phyloP scores from a whole-genome alignment of 2,329 filamentous ascomycete genomes.

The Ustulina deusta region DNA sequence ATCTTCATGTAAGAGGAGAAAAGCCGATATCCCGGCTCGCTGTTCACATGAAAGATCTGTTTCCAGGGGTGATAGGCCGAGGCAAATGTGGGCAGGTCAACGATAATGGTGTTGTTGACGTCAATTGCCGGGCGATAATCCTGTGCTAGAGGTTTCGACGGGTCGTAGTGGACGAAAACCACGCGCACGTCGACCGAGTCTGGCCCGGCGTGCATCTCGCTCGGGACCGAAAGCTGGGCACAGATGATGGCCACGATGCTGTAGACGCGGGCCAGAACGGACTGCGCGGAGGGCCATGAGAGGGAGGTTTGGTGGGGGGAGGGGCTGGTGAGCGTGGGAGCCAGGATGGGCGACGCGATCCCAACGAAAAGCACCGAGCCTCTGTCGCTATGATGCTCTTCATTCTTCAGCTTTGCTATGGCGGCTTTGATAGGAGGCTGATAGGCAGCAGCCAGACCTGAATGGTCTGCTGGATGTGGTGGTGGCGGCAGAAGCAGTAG shows the following conservation, averaged over 20 bases:
- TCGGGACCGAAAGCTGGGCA: constrained; percentile 70
- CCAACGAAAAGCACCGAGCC: constrained; percentile 63
- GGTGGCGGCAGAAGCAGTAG: constrained; percentile 74
- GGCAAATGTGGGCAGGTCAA: constrained; percentile 65
- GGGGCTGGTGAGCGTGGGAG: constrained; percentile 60
- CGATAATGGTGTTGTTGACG: constrained; percentile 60
- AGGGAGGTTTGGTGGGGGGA: constrained; percentile 63
- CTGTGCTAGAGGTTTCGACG: constrained; percentile 48
- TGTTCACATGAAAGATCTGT: constrained; percentile 73
- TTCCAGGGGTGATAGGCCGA: constrained; percentile 70
- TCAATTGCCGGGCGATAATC: constrained; percentile 55
- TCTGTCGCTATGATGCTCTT: constrained; percentile 43
- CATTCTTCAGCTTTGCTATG: constrained; percentile 61
- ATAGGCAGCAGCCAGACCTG: constrained; percentile 69
- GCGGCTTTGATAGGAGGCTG: constrained; percentile 67
- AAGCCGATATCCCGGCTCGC: constrained; percentile 71
- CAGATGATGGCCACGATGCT: constrained; percentile 80
- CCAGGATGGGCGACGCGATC: constrained; percentile 68
- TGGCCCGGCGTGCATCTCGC: constrained; percentile 67
- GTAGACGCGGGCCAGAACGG: constrained; percentile 82
- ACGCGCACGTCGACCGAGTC: constrained; percentile 82
- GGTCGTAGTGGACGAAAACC: constrained; percentile 75
- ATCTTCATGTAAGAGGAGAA: constrained; percentile 62
- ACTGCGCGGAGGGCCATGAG: constrained; percentile 76
- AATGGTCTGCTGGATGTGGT: constrained; percentile 65